Base-by-base conservation (phyloP, 345 rosid species). In the Erysimum cheiranthoides region DNA sequence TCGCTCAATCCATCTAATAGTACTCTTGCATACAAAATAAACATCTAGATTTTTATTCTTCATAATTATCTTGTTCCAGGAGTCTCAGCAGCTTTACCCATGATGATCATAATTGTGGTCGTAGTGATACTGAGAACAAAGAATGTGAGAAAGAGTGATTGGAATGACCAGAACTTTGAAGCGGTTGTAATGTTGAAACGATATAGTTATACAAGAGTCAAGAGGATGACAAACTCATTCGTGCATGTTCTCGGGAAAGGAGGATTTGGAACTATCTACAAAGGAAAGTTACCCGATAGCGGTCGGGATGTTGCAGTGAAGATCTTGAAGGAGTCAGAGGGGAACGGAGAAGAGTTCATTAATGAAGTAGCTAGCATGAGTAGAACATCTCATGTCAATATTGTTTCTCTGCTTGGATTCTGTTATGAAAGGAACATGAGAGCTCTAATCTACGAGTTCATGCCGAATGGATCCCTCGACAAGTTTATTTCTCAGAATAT, bases 291-390 rank as follows among this genome's bases (percentile, higher is more conserved):
- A 69, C 56, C 68, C 0, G 47, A 42, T 10, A 68, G 65, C 0
- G 61, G 61, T 7, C 50, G 27, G 10, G 39, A 17, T 1, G 73
- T 81, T 43, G 81, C 79, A 0, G 84, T 81, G 17, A 81, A 77
- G 61, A 68, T 81, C 71, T 61, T 77, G 56, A 77, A 81, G 2
- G 32, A 27, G n/a, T 12, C 39, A 0, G 56, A 58, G 18, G 79
- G 54, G 1, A 32, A 80, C 8, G 85, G 84, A 0, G 82, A 82
- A 68, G 87, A 80, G 6, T 82, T 86, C 57, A 80, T 78, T 3
- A 84, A 84, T 54, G 87, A 86, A 81, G 89, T 83, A 4, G 89
- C 67, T 0, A 82, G 83, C 81, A 84, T 86, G 30, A 67, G 83
- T 18, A 78, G 76, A 68, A 86, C 85, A 36, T 82, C 85, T 12